Percentiles rank a stretch among this genome's conserved stretches.
phyloP scores from a whole-genome alignment of 257 asterid species.

The Fraxinus cuspidata region DNA sequence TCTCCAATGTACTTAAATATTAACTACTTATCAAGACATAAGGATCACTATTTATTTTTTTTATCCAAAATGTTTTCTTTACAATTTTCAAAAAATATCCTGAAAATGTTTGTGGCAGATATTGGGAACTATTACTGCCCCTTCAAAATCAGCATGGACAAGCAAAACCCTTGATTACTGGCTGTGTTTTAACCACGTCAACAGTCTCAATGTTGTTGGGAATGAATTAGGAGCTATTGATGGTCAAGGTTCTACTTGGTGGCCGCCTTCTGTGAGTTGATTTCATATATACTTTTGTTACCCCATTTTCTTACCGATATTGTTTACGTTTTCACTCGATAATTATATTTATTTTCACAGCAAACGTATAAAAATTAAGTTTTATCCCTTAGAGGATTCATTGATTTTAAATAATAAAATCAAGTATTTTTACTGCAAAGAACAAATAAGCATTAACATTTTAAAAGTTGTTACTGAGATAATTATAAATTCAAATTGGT shows the following conservation, averaged over 20 bases:
- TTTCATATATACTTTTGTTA: neutral
- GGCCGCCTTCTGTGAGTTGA: slow-evolving; percentile 32
- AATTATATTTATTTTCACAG: too few relatives aligned
- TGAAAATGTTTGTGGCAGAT: slow-evolving; percentile 28
- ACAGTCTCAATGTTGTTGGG: slow-evolving; percentile 40
- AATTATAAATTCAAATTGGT: too few relatives aligned
- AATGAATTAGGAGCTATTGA: slow-evolving; percentile 43
- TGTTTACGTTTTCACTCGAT: too few relatives aligned
- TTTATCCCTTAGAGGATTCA: too few relatives aligned
- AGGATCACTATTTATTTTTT: too few relatives aligned
- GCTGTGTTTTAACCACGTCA: slow-evolving; percentile 37
- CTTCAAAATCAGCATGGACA: slow-evolving; percentile 39
- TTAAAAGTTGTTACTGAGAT: too few relatives aligned
- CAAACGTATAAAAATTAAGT: too few relatives aligned
- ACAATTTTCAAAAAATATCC: neutral
- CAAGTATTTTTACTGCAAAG: too few relatives aligned
- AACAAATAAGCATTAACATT: too few relatives aligned
- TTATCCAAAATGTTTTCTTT: neutral
- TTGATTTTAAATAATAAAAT: too few relatives aligned
- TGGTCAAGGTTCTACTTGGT: slow-evolving; percentile 54
- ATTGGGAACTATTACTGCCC: slow-evolving; percentile 46
- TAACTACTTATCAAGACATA: too few relatives aligned
- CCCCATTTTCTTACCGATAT: neutral
- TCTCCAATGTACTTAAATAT: too few relatives aligned
- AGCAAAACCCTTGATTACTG: slow-evolving; percentile 27